These are phyloP conservation scores for Chlorophyllum brunneum DNA, from an alignment of 768 basidiomycete genomes.

Conservation along the genomic window DNA sequence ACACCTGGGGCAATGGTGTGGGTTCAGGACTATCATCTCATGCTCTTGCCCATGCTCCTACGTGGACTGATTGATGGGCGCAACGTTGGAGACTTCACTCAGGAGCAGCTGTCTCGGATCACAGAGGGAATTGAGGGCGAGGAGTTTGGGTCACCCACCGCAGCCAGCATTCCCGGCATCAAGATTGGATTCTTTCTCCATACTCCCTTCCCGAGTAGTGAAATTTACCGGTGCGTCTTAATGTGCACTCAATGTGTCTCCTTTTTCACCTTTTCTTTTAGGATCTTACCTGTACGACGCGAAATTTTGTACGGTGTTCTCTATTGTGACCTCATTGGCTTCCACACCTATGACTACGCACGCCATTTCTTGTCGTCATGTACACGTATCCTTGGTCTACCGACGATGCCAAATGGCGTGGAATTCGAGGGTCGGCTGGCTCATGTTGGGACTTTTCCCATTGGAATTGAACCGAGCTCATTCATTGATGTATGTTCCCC, in stretches of 20 bases:
- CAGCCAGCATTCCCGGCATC: constrained; percentile 51
- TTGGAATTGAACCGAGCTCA: constrained; percentile 93
- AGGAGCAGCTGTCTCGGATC: constrained; percentile 61
- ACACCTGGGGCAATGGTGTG: constrained; percentile 92
- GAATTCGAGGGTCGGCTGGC: constrained; percentile 94
- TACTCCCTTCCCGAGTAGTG: constrained; percentile 96
- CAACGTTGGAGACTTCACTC: constrained; percentile 52
- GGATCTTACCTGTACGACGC: constrained; percentile 93
- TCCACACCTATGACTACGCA: constrained; percentile 99
- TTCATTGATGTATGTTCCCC: constrained; percentile 68
- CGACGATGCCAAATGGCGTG: constrained; percentile 98
- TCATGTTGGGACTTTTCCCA: constrained; percentile 98
- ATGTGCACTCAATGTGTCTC: constrained; percentile 1
- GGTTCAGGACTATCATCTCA: constrained; percentile 98
- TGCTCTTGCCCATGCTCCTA: constrained; percentile 97
- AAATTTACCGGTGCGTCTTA: constrained; percentile 85
- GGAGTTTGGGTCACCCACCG: constrained; percentile 28
- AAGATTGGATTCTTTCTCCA: constrained; percentile 99
- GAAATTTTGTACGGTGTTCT: constrained; percentile 97
- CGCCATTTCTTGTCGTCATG: constrained; percentile 99
- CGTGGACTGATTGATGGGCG: constrained; percentile 81
- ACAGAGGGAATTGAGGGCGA: constrained; percentile 66
- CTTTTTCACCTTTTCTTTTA: constrained; percentile 26
- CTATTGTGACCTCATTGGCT: constrained; percentile 96
- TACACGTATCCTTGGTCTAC: constrained; percentile 90